phyloP scores from a whole-genome alignment of 1,284 basidiomycete species.

The Apiotrichum domesticum region DNA sequence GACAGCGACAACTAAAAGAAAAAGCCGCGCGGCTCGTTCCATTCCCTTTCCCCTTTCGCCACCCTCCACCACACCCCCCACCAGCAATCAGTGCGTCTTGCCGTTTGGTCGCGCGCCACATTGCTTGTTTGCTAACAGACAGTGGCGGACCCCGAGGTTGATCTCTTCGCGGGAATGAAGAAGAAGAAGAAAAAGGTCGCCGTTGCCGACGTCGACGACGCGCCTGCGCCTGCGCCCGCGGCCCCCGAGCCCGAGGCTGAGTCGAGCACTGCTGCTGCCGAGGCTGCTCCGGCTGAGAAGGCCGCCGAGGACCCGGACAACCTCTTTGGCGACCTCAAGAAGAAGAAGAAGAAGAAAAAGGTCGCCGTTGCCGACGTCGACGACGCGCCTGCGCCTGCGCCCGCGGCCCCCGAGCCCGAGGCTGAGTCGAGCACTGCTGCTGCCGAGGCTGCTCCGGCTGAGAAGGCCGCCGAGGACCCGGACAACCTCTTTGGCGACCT shows the following conservation, averaged over 20 bases:
- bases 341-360: constrained; percentile 53
- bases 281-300: constrained; percentile 23
- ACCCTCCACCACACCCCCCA: not conserved
- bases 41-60: not conserved
- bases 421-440: constrained; percentile 33
- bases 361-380: constrained; percentile 45
- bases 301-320: constrained; percentile 34
- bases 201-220: constrained; percentile 43
- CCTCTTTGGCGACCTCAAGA: constrained; percentile 53
- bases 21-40: not conserved
- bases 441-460: constrained; percentile 23
- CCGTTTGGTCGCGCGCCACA: not conserved
- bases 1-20: too few species aligned
- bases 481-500: constrained; percentile 50
- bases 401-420: constrained; percentile 32
- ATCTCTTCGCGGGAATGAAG: constrained; percentile 52
- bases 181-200: constrained; percentile 52
- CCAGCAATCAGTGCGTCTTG: too few species aligned
- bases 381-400: constrained; percentile 28
- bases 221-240: constrained; percentile 21
- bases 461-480: constrained; percentile 29
- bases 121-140: constrained; percentile 5
- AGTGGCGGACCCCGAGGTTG: constrained; percentile 47
- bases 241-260: constrained; percentile 33
- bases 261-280: constrained; percentile 33